Evolutionary conservation across 306 rosid genomes (phyloP).

Genomic region (Cicer pinnatifidum): DNA sequence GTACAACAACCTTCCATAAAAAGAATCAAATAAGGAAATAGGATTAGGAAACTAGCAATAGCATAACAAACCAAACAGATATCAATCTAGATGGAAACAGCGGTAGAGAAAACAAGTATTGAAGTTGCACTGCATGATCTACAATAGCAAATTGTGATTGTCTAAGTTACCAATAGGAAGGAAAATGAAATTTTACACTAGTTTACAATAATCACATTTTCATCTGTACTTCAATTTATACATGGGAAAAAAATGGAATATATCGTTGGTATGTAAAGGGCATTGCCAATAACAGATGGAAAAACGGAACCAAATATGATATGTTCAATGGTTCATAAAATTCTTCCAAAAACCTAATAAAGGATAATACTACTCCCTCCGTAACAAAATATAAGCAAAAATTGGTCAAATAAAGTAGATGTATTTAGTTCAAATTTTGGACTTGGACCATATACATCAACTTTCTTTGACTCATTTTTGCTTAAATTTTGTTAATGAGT

Average conservation of each 20-base stretch:
- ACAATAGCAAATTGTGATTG: slow-evolving; percentile 18
- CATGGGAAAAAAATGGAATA: slow-evolving; percentile 5
- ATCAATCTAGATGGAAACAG: slow-evolving; percentile 9
- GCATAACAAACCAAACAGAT: slow-evolving; percentile 32
- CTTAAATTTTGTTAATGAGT: too few species aligned
- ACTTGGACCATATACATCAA: too few species aligned
- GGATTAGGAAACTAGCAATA: slow-evolving; percentile 22
- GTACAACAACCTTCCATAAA: slow-evolving; percentile 91
- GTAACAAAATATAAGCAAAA: too few species aligned
- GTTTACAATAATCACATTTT: not conserved
- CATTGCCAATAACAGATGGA: slow-evolving; percentile 17
- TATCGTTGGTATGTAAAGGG: not conserved
- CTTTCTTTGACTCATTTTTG: too few species aligned
- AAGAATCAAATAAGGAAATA: slow-evolving; percentile 24
- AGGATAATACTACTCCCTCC: not conserved
- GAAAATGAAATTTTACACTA: not conserved
- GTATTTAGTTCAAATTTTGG: too few species aligned
- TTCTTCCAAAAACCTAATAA: slow-evolving; percentile 11
- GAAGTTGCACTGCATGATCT: slow-evolving; percentile 13
- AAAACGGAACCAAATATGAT: slow-evolving; percentile 13
- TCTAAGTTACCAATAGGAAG: slow-evolving; percentile 10
- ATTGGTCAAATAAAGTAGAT: too few species aligned
- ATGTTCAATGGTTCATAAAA: slow-evolving; percentile 1
- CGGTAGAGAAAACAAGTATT: slow-evolving; percentile 15
- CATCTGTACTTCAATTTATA: not conserved